These are phyloP conservation scores for Plantago coronopus DNA, from an alignment of 305 asterid species.

Conservation along the genomic window DNA sequence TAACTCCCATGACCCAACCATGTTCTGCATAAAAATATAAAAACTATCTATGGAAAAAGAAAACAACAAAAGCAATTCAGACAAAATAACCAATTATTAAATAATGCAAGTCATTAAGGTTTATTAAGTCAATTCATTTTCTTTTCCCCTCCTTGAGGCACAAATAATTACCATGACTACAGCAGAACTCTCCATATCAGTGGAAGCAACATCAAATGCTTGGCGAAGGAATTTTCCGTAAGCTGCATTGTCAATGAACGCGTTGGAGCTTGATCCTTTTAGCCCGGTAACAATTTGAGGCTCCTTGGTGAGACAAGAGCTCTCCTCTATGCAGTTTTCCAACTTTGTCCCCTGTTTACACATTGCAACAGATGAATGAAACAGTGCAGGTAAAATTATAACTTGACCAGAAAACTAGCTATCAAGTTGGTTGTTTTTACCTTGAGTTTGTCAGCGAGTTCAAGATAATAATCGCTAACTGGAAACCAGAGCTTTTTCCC, in stretches of 20 bases:
- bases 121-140: no score
- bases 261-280: slow-evolving; percentile 44
- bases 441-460: slow-evolving; percentile 36
- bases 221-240: slow-evolving; percentile 44
- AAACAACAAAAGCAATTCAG: no score
- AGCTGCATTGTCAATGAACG: slow-evolving; percentile 54
- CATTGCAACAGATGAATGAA: background rate
- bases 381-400: background rate
- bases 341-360: slow-evolving; percentile 35
- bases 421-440: slow-evolving; percentile 23
- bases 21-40: no score
- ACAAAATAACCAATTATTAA: no score
- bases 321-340: slow-evolving; percentile 42
- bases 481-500: slow-evolving; percentile 41
- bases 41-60: no score
- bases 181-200: slow-evolving; percentile 67
- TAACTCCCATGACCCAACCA: no score
- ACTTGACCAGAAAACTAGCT: no score
- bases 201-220: slow-evolving; percentile 45
- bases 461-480: slow-evolving; percentile 35
- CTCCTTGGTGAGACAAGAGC: slow-evolving; percentile 36
- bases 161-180: slow-evolving; percentile 40
- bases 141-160: no score
- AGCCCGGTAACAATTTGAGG: slow-evolving; percentile 49
- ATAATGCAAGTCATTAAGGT: no score